Evolutionary conservation across 1,284 basidiomycete species (phyloP), one percentile per base, ranked within the genome.

Genomic region (Marasmius fiardii): DNA sequence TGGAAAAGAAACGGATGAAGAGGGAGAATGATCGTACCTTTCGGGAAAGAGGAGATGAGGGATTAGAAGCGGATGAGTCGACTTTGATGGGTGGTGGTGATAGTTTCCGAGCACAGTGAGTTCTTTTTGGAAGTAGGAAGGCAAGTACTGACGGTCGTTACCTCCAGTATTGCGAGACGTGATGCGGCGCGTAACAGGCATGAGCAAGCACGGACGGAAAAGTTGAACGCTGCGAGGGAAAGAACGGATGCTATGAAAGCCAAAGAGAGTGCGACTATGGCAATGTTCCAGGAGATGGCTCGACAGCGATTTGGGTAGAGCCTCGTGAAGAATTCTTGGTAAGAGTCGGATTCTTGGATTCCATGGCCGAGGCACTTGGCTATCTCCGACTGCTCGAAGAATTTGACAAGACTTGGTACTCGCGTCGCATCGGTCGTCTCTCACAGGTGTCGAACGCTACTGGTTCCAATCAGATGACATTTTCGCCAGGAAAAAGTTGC

Each of bases 201-300:
- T 49, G 79, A 83, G 58, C 77, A 83, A 56, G 63, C 67, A 12
- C 72, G 72, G 54, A 78, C 80, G 20, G 85, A 86, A 33, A 79
- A 78, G 56, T 64, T 61, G 2, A 69, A 72, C 21, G 74, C 67
- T 5, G 61, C 71, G 4, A 75, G 79, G 31, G 88, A 90, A 63
- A 78, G 85, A 51, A 75, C 75, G 0, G 74, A 67, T 35, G 79
- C 77, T 1, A 72, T 83, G 50, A 82, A 79, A 60, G 85, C 89
- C 63, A 90, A 86, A 63, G 90, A 91, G 63, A 85, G 82, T 69
- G 85, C 83, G 16, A 92, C 88, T 0, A 91, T 91, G 88, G 88
- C 88, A 55, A 90, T 90, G 88, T 89, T 92, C 67, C 85, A 88
- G 69, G 81, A 86, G 63, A 74, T 91, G 68, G 90, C 89, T 23